Evolutionary conservation across 2,329 filamentous ascomycete species (phyloP), one percentile per base, ranked within the genome.

Genomic region (Ophiobolus disseminans): DNA sequence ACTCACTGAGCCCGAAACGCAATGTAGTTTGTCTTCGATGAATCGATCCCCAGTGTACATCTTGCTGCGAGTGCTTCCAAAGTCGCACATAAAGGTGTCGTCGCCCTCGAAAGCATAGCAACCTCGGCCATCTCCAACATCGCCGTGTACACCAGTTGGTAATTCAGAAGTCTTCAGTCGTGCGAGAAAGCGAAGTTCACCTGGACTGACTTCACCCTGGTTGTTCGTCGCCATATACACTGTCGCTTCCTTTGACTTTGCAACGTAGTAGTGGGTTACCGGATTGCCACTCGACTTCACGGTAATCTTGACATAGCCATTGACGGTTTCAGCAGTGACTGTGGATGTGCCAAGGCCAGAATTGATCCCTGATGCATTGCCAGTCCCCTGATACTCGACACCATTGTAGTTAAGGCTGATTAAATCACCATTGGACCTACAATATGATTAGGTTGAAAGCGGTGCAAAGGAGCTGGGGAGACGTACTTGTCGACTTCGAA

Each of bases 171-270:
- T 38, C 35, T 20, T 40, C 26, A 53, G 22, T 4, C 34, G 16
- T 5, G 43, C 30, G 11, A 50, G n/a, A 21, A 55, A 48, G 30
- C 40, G 16, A 8, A 52, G 59, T 62, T 51, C 42, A 64, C 72
- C 69, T 5, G 61, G 60, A 26, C 58, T 50, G 23, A 62, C 47
- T 43, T 60, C 50, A 3, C 50, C 55, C 5, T 53, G 58, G n/a
- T 58, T 62, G 26, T 58, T 60, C 5, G 60, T 63, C 4, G 57
- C 60, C 60, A 63, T 58, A 46, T 63, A 63, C 3, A 63, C 51
- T 1, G 35, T 60, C 6, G 60, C 36, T 13, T 63, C 60, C 21
- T 55, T 58, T 3, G 52, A 48, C 30, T 62, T 63, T 5, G 58
- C 60, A n/a, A 63, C 50, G 20, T 52, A 61, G 39, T 63, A 63